Evolutionary conservation across 768 basidiomycete genomes (phyloP), one percentile per base, ranked within the genome.

Genomic region (Lactarius sanguifluus): DNA sequence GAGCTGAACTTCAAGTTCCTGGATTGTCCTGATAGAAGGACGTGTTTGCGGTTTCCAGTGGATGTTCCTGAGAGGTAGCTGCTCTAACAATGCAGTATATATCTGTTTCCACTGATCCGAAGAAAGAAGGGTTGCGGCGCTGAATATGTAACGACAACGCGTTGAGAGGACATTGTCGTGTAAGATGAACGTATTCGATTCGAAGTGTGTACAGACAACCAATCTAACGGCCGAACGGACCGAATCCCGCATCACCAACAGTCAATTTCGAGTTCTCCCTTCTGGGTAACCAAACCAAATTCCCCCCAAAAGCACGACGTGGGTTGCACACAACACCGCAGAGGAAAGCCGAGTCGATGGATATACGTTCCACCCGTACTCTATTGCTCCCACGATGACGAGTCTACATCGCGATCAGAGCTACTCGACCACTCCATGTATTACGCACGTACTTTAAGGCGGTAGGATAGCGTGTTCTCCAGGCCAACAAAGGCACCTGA

Each of bases 301-400:
- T n/a, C 88, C 88, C 2, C 77, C 56, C 1, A 90, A 72, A 2
- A 92, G 76, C 3, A 80, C 64, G 5, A 75, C 60, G 73, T 94
- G 85, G 32, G 83, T 83, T 13, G 66, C 71, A 0, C 86, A 73
- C 40, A 93, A 76, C 7, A 85, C 59, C 12, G 72, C 76, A 5
- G 92, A 94, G 1, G 90, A 91, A 1, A 85, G 18, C 1, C 75
- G 64, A 0, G 92, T 96, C 0, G 93, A 91, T 2, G 95, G 95
- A 72, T 86, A 95, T 0, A 89, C 82, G 68, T 94, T 92, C 94
- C 94, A 97, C 1, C 90, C 85, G 73, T 88, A 94, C 75, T 96
- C 93, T 59, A 94, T 86, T 16, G 76, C 80, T 1, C 79, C 59
- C 43, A 94, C 78, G 13, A 95, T 71, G 2, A 73, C 70, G 25